Evolutionary conservation across 257 asterid species (phyloP).

Genomic region (Solanum boliviense): DNA sequence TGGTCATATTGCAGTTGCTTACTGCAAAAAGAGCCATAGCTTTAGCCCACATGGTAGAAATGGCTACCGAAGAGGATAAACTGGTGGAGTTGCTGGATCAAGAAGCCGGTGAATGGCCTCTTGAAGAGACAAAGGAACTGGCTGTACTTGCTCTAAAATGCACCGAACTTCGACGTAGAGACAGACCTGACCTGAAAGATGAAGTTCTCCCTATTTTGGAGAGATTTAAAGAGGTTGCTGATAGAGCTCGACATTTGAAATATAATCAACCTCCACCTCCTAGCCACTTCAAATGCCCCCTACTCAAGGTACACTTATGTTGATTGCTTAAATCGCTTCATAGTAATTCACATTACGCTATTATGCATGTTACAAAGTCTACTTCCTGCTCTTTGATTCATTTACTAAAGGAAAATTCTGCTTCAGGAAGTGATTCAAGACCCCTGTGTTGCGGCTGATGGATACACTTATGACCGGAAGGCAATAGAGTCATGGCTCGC

Average conservation of each 20-base stretch:
- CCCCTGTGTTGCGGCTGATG: slow-evolving; percentile 93
- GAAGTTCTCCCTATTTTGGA: slow-evolving; percentile 52
- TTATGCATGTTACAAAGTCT: neutral
- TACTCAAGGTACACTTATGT: slow-evolving; percentile 46
- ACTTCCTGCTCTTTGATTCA: neutral
- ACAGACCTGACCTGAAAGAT: slow-evolving; percentile 56
- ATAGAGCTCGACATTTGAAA: slow-evolving; percentile 21
- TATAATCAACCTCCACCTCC: slow-evolving; percentile 29
- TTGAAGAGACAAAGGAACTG: slow-evolving; percentile 45
- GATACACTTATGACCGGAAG: slow-evolving; percentile 65
- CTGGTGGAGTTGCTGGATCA: slow-evolving; percentile 40
- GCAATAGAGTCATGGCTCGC: slow-evolving; percentile 67
- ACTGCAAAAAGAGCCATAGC: slow-evolving; percentile 71
- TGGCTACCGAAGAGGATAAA: slow-evolving; percentile 26
- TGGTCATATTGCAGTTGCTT: slow-evolving; percentile 59
- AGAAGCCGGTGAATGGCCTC: slow-evolving; percentile 69
- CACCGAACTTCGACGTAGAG: slow-evolving; percentile 53
- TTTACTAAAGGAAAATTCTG: neutral
- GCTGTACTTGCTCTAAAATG: slow-evolving; percentile 56
- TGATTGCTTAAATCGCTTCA: neutral
- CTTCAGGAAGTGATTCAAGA: slow-evolving; percentile 70
- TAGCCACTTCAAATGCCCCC: slow-evolving; percentile 61
- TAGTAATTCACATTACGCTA: neutral
- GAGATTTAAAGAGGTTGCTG: slow-evolving; percentile 47
- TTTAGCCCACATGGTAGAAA: slow-evolving; percentile 48